Evolutionary conservation across 805 yeast genomes (phyloP).

Genomic region (Lipomyces kockii): DNA sequence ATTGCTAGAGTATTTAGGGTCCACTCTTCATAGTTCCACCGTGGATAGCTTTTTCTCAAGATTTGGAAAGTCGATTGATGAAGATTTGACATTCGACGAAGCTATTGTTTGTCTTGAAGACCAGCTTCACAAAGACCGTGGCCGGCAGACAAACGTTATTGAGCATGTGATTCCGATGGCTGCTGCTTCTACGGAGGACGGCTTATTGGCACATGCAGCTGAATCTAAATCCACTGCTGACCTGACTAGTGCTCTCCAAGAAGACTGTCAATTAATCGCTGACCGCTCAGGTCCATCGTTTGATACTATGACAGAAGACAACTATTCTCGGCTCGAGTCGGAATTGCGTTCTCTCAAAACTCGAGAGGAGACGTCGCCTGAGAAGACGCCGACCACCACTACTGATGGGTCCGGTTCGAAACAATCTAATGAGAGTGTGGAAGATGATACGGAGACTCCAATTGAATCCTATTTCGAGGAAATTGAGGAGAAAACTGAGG

Average conservation of each 20-base stretch:
- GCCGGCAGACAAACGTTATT: background rate
- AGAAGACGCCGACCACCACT: background rate
- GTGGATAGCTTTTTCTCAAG: constrained; percentile 40
- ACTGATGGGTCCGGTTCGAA: background rate
- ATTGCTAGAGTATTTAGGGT: constrained; percentile 68
- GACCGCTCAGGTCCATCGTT: background rate
- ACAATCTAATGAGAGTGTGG: background rate
- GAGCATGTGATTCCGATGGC: background rate
- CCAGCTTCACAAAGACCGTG: constrained; percentile 41
- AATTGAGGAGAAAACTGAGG: constrained; percentile 33
- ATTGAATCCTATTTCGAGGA: constrained; percentile 18
- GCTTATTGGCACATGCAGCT: background rate
- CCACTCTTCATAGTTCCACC: constrained; percentile 47
- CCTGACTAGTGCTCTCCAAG: background rate
- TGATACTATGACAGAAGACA: background rate
- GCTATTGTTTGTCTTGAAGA: constrained; percentile 58
- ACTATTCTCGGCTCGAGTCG: background rate
- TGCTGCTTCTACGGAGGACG: background rate
- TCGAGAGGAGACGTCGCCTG: background rate
- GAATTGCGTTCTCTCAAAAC: background rate
- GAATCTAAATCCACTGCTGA: background rate
- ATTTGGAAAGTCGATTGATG: constrained; percentile 43
- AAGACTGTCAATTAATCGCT: background rate
- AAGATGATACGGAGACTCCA: background rate
- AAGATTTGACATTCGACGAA: constrained; percentile 59